Evolutionary conservation across 495 filamentous ascomycete species (phyloP), one percentile per base, ranked within the genome.

Genomic region (Evansstolkia leycettana): DNA sequence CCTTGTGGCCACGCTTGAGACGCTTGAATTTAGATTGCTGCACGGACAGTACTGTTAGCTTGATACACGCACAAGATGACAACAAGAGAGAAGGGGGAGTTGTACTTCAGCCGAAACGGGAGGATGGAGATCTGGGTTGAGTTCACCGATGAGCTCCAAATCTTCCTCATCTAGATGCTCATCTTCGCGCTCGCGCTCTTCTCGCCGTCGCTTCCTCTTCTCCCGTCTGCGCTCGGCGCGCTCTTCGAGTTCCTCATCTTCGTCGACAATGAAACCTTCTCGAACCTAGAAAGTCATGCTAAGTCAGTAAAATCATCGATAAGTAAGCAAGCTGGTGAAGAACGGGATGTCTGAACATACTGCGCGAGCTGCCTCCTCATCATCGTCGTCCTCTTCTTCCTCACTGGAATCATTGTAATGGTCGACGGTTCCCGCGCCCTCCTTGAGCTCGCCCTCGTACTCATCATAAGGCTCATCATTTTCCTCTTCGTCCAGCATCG

Each of bases 221-320:
- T 76, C 73, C 31, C 70, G 72, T 27, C 75, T 69, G 29, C 81
- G 70, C 37, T 67, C 65, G 15, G 65, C 65, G 43, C 76, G 74
- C 30, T 72, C 72, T 20, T 82, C 81, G 13, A 78, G 70, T 24
- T 85, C 85, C 46, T 92, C 84, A 42, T 92, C 83, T 42, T 92
- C 87, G 46, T 94, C 88, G 45, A 93, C 84, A 37, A 98, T 94
- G 62, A 96, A 98, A 4, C 88, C 92, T 64, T 92, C 85, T 17
- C 82, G 80, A 25, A 94, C 72, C 83, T 92, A 48, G 16, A 17
- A 15, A 7, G 43, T 17, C 5, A 9, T 17, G 31, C 14, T 20
- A 17, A 15, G 17, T 35, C 25, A 40, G 31, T 33, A 34, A 33
- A 6, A 31, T 27, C 26, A 11, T 44, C 27, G 33, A 20, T 23